phyloP scores from a whole-genome alignment of 1,284 basidiomycete species.

The Leccinum subrobustum region DNA sequence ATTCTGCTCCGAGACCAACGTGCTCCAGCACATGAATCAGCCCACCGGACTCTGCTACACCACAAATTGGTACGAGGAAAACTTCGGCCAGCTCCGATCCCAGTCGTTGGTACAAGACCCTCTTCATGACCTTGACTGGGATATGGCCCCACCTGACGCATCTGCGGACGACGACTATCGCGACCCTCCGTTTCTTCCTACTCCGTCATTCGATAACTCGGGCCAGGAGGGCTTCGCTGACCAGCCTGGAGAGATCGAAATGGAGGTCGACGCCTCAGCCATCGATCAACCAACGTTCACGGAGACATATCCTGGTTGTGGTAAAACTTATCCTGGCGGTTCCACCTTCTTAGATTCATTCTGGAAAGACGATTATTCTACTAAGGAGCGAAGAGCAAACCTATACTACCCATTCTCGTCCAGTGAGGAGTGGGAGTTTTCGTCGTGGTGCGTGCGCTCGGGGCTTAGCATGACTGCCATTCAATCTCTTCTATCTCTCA shows the following conservation, averaged over 20 bases:
- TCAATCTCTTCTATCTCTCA: no score
- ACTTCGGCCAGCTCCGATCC: neutral
- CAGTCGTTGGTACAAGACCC: neutral
- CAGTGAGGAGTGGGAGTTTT: no score
- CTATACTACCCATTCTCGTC: no score
- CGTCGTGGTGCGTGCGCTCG: no score
- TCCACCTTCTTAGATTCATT: conserved; percentile 1
- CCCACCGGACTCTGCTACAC: neutral
- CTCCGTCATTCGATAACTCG: no score
- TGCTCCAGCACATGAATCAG: conserved; percentile 10
- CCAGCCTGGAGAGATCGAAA: neutral
- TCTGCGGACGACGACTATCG: neutral
- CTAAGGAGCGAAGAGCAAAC: no score
- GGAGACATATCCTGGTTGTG: neutral
- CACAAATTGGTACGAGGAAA: neutral
- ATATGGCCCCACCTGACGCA: neutral
- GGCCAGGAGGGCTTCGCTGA: no score
- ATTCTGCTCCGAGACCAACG: neutral
- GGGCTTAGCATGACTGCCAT: no score
- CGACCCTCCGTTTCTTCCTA: no score
- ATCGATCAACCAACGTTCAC: neutral
- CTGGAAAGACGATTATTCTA: neutral
- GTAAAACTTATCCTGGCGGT: neutral
- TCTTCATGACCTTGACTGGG: neutral
- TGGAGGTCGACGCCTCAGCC: neutral